Percentiles rank a stretch among this genome's conserved stretches.
These are phyloP conservation scores for Colletotrichum liaoningense DNA, from an alignment of 2,329 filamentous ascomycete species.

Conservation along the genomic window DNA sequence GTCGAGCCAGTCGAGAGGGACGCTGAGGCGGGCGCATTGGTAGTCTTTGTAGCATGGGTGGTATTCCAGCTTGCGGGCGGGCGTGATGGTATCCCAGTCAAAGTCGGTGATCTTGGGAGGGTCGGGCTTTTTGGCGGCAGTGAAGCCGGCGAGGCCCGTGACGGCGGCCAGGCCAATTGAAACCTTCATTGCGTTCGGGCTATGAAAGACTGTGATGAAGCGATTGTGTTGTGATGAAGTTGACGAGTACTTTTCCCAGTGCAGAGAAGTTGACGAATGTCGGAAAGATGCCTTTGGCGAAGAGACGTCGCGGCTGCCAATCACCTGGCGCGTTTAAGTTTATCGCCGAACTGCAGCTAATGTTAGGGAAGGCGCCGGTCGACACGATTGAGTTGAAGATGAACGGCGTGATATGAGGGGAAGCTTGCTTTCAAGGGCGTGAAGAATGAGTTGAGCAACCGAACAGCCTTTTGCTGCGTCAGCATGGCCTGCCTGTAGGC, in stretches of 20 bases:
- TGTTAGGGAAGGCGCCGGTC: background rate
- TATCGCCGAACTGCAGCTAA: background rate
- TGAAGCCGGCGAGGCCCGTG: slow-evolving; percentile 1
- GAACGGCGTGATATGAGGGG: background rate
- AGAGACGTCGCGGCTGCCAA: background rate
- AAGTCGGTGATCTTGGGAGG: slow-evolving; percentile 38
- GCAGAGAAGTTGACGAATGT: background rate
- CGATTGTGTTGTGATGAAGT: background rate
- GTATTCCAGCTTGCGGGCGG: slow-evolving; percentile 50
- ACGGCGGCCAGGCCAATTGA: background rate
- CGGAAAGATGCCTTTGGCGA: background rate
- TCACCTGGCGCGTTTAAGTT: background rate
- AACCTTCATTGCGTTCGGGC: background rate
- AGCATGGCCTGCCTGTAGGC: slow-evolving; percentile 11
- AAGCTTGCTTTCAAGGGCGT: background rate
- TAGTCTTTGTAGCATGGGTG: slow-evolving; percentile 52
- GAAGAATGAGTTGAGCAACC: background rate
- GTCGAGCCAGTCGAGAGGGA: slow-evolving; percentile 55
- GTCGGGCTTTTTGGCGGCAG: background rate
- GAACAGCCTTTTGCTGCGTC: slow-evolving; percentile 2
- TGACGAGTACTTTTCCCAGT: too few relatives aligned
- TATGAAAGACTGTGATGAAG: background rate
- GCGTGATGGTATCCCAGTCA: slow-evolving; percentile 49
- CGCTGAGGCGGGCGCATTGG: slow-evolving; percentile 54
- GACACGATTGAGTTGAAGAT: background rate